These are phyloP conservation scores for Alternaria tenuissima DNA, from an alignment of 2,329 filamentous ascomycete genomes.

Conservation along the genomic window DNA sequence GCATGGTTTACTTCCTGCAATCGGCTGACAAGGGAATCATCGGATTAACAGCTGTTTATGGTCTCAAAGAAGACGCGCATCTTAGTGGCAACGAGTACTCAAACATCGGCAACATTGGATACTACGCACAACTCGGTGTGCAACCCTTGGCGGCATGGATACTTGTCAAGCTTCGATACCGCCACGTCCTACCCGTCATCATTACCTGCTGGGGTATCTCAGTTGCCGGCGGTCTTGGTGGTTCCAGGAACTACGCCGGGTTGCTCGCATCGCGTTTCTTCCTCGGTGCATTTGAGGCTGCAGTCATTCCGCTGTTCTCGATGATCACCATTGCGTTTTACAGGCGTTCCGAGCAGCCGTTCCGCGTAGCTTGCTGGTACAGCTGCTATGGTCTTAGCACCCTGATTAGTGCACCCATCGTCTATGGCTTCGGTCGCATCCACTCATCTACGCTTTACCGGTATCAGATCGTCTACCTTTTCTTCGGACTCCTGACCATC, in stretches of 20 bases:
- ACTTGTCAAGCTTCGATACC: slow-evolving; percentile 55
- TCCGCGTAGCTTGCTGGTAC: slow-evolving; percentile 65
- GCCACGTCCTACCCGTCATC: slow-evolving; percentile 31
- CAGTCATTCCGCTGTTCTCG: slow-evolving; percentile 35
- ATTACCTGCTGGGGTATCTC: slow-evolving; percentile 59
- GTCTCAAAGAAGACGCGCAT: slow-evolving; percentile 46
- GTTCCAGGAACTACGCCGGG: slow-evolving; percentile 30
- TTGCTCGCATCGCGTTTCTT: slow-evolving; percentile 33
- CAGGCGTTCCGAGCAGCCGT: slow-evolving; percentile 32
- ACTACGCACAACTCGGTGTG: slow-evolving; percentile 61
- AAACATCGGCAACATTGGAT: slow-evolving; percentile 59
- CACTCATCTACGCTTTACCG: slow-evolving; percentile 64
- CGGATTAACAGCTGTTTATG: slow-evolving; percentile 64
- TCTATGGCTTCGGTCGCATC: slow-evolving; percentile 66
- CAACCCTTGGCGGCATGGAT: slow-evolving; percentile 61
- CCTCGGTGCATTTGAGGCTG: slow-evolving; percentile 38
- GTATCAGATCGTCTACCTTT: slow-evolving; percentile 67
- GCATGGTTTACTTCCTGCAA: slow-evolving; percentile 37
- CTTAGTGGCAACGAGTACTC: slow-evolving; percentile 57
- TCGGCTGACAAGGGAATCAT: slow-evolving; percentile 60
- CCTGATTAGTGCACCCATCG: slow-evolving; percentile 66
- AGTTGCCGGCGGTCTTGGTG: slow-evolving; percentile 33
- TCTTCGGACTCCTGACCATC: slow-evolving; percentile 53
- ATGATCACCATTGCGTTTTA: slow-evolving; percentile 39
- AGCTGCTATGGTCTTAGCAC: slow-evolving; percentile 68